Evolutionary conservation across 495 filamentous ascomycete genomes (phyloP).

Genomic region (Hamigera avellanea): DNA sequence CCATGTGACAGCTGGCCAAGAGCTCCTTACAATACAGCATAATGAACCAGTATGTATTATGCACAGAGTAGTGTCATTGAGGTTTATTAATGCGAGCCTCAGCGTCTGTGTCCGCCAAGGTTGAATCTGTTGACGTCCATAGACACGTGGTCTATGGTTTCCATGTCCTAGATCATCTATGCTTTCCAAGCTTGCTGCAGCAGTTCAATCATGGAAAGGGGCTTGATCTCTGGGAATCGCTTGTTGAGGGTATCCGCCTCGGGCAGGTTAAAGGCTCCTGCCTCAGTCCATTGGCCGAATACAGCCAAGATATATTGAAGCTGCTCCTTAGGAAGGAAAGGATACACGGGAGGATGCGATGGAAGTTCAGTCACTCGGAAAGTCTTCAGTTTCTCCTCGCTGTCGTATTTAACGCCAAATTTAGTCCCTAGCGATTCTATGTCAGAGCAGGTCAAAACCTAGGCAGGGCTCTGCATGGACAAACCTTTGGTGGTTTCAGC

Average conservation of each 20-base stretch:
- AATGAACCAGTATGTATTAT: too few relatives aligned
- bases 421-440: constrained; percentile 16
- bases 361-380: constrained; percentile 33
- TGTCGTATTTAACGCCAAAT: constrained; percentile 29
- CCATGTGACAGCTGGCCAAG: too few relatives aligned
- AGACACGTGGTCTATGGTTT: too few relatives aligned
- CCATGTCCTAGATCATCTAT: too few relatives aligned
- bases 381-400: constrained; percentile 21
- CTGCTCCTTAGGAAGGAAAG: constrained; percentile 20
- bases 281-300: constrained; percentile 18
- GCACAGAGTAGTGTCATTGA: too few relatives aligned
- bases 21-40: too few relatives aligned
- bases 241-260: constrained; percentile 10
- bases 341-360: constrained; percentile 16
- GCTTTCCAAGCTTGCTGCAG: constrained; percentile 14
- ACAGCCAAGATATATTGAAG: constrained; percentile 17
- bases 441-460: too few relatives aligned
- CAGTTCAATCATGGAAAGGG: constrained; percentile 18
- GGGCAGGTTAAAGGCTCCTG: constrained; percentile 9
- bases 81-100: too few relatives aligned
- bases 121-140: too few relatives aligned
- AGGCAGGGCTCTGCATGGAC: too few relatives aligned
- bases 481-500: constrained; percentile 27
- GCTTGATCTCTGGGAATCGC: constrained; percentile 24
- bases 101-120: too few relatives aligned